Evolutionary conservation across 345 rosid genomes (phyloP).

Genomic region (Lepidium sativum): DNA sequence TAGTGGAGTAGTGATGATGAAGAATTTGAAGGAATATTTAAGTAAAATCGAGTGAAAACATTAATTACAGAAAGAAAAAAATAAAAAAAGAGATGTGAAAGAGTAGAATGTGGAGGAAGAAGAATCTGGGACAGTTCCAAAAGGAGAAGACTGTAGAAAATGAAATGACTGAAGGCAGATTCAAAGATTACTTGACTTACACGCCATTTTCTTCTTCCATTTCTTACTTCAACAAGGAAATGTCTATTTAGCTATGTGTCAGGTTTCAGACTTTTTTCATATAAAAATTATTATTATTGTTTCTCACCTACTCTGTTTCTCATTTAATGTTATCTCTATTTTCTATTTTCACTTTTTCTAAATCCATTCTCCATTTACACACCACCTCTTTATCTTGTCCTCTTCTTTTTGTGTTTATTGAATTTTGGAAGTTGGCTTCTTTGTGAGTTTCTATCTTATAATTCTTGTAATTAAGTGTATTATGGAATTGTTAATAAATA

Average conservation of each 20-base stretch:
- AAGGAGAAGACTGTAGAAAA: slow-evolving; percentile 23
- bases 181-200: slow-evolving; percentile 26
- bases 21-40: too few relatives aligned
- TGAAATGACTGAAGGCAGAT: slow-evolving; percentile 15
- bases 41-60: background rate
- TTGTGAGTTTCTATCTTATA: background rate
- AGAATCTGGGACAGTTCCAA: slow-evolving; percentile 26
- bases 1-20: too few relatives aligned
- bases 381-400: slow-evolving; percentile 1
- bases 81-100: background rate
- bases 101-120: slow-evolving; percentile 17
- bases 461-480: background rate
- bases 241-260: slow-evolving; percentile 29
- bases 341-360: background rate
- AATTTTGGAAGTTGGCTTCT: background rate
- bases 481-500: background rate
- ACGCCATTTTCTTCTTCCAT: slow-evolving; percentile 18
- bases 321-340: background rate
- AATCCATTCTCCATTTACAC: background rate
- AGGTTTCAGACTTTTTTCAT: slow-evolving; percentile 25
- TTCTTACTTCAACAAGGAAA: slow-evolving; percentile 29
- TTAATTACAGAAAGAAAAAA: background rate
- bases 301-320: slow-evolving; percentile 24
- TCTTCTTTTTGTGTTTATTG: slow-evolving; percentile 9
- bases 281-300: slow-evolving; percentile 6